Conservation (phyloP, 345 rosid species). For the Linum usitatissimum region DNA sequence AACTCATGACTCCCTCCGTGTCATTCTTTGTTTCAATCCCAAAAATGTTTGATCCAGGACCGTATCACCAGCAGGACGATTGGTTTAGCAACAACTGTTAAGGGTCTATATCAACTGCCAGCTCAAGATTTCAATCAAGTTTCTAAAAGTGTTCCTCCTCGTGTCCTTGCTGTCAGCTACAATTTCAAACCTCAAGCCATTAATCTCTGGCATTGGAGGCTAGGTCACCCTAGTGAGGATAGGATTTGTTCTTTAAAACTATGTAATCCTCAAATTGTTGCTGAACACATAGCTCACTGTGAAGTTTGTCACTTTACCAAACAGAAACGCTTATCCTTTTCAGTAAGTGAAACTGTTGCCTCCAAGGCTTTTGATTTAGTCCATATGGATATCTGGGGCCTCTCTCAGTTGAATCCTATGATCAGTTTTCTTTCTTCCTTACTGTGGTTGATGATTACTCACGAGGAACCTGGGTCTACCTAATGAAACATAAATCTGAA, state of each 20-base stretch:
- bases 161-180: neutral
- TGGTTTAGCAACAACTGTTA: neutral
- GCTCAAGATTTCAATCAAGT: no score
- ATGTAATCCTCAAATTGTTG: neutral
- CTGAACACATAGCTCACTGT: neutral
- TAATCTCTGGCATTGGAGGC: neutral
- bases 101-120: neutral
- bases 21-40: neutral
- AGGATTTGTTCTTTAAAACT: no score
- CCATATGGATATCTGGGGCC: neutral
- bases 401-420: neutral
- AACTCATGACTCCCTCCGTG: neutral
- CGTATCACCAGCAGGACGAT: neutral
- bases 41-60: neutral
- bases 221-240: neutral
- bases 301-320: neutral
- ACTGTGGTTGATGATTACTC: neutral
- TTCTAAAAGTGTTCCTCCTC: no score
- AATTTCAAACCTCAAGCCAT: neutral
- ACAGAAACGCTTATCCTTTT: neutral
- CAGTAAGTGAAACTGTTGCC: no score
- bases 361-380: neutral
- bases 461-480: neutral
- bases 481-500: neutral
- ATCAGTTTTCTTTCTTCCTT: neutral